Percentiles rank a stretch among this genome's conserved stretches.
phyloP scores from a whole-genome alignment of 768 basidiomycete genomes.

The Xerocomellus amylosporus region DNA sequence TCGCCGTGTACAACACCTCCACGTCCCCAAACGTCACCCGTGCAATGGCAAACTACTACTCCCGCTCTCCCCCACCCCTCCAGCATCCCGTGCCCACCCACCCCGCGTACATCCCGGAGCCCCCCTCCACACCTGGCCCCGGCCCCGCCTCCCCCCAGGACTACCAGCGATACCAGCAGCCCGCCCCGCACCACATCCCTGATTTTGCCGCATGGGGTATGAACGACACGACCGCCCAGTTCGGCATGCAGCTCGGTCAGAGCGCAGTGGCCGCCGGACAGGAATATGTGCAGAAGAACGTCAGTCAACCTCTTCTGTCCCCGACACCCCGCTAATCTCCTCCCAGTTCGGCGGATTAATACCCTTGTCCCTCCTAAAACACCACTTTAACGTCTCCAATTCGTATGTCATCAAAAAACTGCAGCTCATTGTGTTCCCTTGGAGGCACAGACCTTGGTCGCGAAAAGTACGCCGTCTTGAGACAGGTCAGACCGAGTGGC shows the following conservation, averaged over 20 bases:
- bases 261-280: slow-evolving; percentile 92
- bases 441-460: slow-evolving; percentile 88
- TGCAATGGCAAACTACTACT: slow-evolving; percentile 37
- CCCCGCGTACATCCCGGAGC: slow-evolving; percentile 81
- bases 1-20: neutral
- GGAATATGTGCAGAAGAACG: slow-evolving; percentile 94
- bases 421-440: slow-evolving; percentile 87
- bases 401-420: slow-evolving; percentile 92
- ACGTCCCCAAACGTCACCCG: neutral
- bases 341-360: slow-evolving; percentile 75
- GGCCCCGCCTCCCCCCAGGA: slow-evolving; percentile 64
- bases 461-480: slow-evolving; percentile 66
- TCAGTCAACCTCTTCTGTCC: slow-evolving; percentile 36
- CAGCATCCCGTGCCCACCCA: slow-evolving; percentile 89
- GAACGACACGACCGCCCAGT: slow-evolving; percentile 90
- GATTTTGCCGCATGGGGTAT: slow-evolving; percentile 76
- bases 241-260: slow-evolving; percentile 93
- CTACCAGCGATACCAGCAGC: slow-evolving; percentile 37
- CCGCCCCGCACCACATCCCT: slow-evolving; percentile 36
- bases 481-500: slow-evolving; percentile 68
- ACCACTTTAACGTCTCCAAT: slow-evolving; percentile 95
- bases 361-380: slow-evolving; percentile 74
- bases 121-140: slow-evolving; percentile 68
- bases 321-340: slow-evolving; percentile 3
- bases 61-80: slow-evolving; percentile 70